Evolutionary conservation across 371 early-diverging fungal genomes (phyloP), one percentile per base, ranked within the genome.

Genomic region (Dinochytrium kinnereticum): DNA sequence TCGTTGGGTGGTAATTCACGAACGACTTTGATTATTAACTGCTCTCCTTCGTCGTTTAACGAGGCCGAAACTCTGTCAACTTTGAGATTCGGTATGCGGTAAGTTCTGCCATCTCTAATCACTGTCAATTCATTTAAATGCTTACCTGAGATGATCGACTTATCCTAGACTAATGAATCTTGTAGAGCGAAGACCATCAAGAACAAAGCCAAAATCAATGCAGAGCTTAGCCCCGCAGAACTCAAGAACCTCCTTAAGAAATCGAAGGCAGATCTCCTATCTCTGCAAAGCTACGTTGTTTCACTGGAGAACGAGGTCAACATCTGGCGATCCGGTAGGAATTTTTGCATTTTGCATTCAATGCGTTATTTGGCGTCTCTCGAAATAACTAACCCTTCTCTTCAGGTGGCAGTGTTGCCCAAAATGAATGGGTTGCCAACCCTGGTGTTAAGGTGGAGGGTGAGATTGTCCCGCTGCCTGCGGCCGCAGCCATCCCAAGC

Each of bases 161-260:
- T n/a, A n/a, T n/a, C n/a, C n/a, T n/a, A n/a, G n/a, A n/a, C n/a
- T n/a, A n/a, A n/a, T n/a, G n/a, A n/a, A n/a, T n/a, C n/a, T 24
- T 26, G 44, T 66, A 86, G 95, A 70, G 99, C 99, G 70, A 99
- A 99, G 88, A 89, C 92, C 66, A 98, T 99, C 82, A 97, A 96
- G 92, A 98, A 98, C 89, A 97, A 96, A 87, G 97, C 99, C 81
- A 96, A 94, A 85, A 89, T 98, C 80, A 99, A 99, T 85, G 93
- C 93, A 57, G 98, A 97, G 81, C 89, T 95, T 40, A 92, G 92
- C 59, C 92, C 96, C 7, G 91, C 93, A 19, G 98, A 98, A 76
- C 92, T 98, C 76, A 98, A 98, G 85, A 88, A 86, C 1, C 80
- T 96, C 70, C 86, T 98, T 67, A 97, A 96, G 82, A 93, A 92